Evolutionary conservation across 257 asterid genomes (phyloP), one percentile per base, ranked within the genome.

Genomic region (Petunia secreta): DNA sequence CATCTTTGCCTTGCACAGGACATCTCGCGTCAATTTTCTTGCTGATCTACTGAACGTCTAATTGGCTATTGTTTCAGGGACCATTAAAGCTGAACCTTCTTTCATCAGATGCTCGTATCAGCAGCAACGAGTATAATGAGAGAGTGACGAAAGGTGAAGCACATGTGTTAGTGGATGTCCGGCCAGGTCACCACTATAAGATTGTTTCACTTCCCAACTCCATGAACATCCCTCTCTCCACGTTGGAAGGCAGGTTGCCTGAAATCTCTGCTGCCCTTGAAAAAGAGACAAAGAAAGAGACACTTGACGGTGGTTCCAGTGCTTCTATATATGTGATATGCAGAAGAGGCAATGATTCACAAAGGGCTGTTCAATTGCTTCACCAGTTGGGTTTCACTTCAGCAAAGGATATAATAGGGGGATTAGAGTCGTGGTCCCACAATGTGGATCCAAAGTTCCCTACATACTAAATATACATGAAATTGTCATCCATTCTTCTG

Each of bases 281-380:
- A 16, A 84, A 79, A 41, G 87, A 77, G 57, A 83, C 82, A 67
- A 89, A 59, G 76, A 75, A 58, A 75, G 63, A 82, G 75, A 75
- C 68, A 15, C 87, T 40, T 25, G 57, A 82, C 11, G n/a, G 54
- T 13, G 79, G 84, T 66, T 73, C 53, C 34, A 76, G 60, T 55
- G 91, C 87, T 58, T 86, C 92, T 69, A 67, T 96, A 79, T 96
- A 91, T 76, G 94, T 93, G 13, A 81, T 95, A 66, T 95, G 99
- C 86, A 88, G 98, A 82, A 87, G 98, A 84, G 99, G 99, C 80
- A 96, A 96, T 5, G 99, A 96, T 88, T 96, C 98, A 2, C 99
- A 95, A 82, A 88, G 87, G 85, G 99, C 98, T 9, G 98, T 95
- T 79, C 81, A 95, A 46, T 79, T n/a, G 75, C 94, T 95, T 36